phyloP scores from a whole-genome alignment of 331 rosid species.

The Ulmus americana region DNA sequence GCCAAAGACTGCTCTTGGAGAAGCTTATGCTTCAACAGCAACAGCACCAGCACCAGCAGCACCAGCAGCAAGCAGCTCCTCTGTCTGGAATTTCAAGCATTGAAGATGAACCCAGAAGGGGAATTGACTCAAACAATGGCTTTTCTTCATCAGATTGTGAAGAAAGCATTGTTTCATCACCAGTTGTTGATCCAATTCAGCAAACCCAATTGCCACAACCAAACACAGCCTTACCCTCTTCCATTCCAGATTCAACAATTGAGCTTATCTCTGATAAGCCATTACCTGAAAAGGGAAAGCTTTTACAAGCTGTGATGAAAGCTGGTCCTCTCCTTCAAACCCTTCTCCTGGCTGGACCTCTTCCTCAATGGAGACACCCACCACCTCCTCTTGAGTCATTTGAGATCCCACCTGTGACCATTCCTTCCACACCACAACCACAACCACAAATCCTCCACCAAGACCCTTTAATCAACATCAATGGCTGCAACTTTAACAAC shows the following conservation, averaged over 20 bases:
- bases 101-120: conserved; percentile 81
- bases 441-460: conserved; percentile 41
- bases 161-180: conserved; percentile 97
- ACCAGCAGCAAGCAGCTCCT: conserved; percentile 42
- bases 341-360: conserved; percentile 89
- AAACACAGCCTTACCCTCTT: background rate
- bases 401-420: conserved; percentile 80
- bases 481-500: conserved; percentile 33
- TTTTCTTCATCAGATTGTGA: conserved; percentile 87
- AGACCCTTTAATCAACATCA: conserved; percentile 36
- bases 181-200: conserved; percentile 52
- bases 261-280: conserved; percentile 60
- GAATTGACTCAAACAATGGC: conserved; percentile 70
- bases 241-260: conserved; percentile 28
- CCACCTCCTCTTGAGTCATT: conserved; percentile 91
- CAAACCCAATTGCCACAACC: conserved; percentile 33
- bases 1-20: conserved; percentile 52
- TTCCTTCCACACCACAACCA: conserved; percentile 51
- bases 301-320: conserved; percentile 92
- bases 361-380: conserved; percentile 99
- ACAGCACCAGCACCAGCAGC: conserved; percentile 25
- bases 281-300: conserved; percentile 93
- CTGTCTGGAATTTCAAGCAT: conserved; percentile 89
- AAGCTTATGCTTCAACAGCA: conserved; percentile 50
- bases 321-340: conserved; percentile 98